phyloP scores from a whole-genome alignment of 1,284 basidiomycete species.

The Trichosporon coremiiforme region DNA sequence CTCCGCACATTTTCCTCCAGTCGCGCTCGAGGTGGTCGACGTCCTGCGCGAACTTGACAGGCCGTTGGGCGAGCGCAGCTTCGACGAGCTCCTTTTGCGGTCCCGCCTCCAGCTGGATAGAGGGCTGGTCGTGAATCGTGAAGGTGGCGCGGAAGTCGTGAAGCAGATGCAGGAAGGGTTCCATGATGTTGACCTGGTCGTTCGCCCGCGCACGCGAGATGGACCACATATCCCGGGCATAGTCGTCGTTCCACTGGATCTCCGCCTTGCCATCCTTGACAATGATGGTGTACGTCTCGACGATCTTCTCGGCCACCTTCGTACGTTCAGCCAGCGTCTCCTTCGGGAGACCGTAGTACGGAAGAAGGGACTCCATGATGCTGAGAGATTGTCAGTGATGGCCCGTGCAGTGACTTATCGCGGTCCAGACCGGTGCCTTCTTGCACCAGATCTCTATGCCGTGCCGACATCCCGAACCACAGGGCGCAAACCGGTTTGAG shows the following conservation, averaged over 20 bases:
- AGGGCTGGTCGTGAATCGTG: slow-evolving; percentile 57
- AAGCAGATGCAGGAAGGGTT: slow-evolving; percentile 52
- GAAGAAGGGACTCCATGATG: slow-evolving; percentile 55
- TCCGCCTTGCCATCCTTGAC: slow-evolving; percentile 55
- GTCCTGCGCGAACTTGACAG: slow-evolving; percentile 46
- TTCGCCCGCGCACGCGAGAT: slow-evolving; percentile 52
- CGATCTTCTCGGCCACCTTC: slow-evolving; percentile 49
- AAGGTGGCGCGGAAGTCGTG: slow-evolving; percentile 47
- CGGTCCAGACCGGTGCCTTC: neutral
- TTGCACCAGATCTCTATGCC: neutral
- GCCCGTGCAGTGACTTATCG: neutral
- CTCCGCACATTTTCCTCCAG: slow-evolving; percentile 51
- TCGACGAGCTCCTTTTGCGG: slow-evolving; percentile 47
- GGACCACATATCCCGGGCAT: slow-evolving; percentile 55
- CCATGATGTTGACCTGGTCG: slow-evolving; percentile 57
- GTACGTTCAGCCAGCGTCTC: slow-evolving; percentile 46
- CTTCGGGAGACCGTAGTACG: slow-evolving; percentile 53
- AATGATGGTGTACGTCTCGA: slow-evolving; percentile 57
- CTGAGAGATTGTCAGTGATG: slow-evolving; percentile 30
- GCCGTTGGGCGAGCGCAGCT: slow-evolving; percentile 38
- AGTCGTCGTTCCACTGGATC: slow-evolving; percentile 58
- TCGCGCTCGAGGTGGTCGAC: slow-evolving; percentile 46
- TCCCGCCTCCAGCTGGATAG: slow-evolving; percentile 50
- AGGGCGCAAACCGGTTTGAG: neutral
- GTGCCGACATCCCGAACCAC: neutral